phyloP scores from a whole-genome alignment of 2,329 filamentous ascomycete genomes.

The Biscogniauxia mediterranea region DNA sequence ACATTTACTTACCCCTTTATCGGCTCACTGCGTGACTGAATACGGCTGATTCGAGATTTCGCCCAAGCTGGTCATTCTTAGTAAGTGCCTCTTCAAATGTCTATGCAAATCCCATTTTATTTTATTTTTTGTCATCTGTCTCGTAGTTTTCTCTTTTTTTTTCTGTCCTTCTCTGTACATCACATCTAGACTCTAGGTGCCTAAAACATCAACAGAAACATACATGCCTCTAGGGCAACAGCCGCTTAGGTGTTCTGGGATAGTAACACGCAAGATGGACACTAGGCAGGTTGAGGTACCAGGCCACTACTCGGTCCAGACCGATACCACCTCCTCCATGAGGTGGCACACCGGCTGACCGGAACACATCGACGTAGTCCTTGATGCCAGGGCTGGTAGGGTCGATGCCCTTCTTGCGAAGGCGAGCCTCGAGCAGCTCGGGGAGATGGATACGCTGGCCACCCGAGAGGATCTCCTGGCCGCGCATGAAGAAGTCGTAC shows the following conservation, averaged over 20 bases:
- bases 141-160: neutral
- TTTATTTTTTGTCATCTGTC: neutral
- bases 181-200: neutral
- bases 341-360: conserved; percentile 78
- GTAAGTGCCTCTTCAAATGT: neutral
- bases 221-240: conserved; percentile 42
- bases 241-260: conserved; percentile 59
- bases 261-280: conserved; percentile 59
- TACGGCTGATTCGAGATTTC: no score
- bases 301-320: conserved; percentile 78
- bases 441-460: conserved; percentile 89
- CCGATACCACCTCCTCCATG: conserved; percentile 90
- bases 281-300: conserved; percentile 58
- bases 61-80: no score
- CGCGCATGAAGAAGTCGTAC: conserved; percentile 79
- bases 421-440: conserved; percentile 70
- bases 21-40: no score
- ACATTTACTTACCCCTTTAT: no score
- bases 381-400: conserved; percentile 73
- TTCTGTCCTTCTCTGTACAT: neutral
- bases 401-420: conserved; percentile 78
- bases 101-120: neutral
- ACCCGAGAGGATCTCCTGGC: conserved; percentile 89
- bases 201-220: neutral
- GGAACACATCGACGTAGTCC: conserved; percentile 84